A percentile compares a stretch with the other conserved stretches of the same genome.
Conservation (phyloP, 306 rosid species). For the Glycyrrhiza uralensis region DNA sequence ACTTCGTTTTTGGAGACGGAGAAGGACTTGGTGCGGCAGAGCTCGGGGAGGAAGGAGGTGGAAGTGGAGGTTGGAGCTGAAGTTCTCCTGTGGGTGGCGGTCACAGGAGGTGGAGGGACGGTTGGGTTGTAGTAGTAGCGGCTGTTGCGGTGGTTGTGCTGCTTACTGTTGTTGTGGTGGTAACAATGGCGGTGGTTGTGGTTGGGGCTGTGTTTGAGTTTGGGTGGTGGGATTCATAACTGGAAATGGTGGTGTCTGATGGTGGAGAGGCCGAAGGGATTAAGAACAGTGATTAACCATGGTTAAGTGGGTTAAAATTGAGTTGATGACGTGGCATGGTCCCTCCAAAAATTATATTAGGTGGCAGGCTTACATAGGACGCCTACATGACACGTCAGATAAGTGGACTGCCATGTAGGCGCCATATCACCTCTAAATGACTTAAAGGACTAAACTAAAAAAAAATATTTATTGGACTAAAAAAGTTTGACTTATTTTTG, state of each 20-base stretch:
- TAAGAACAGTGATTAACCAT: no score
- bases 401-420: no score
- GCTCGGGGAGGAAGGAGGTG: slow-evolving; percentile 71
- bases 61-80: slow-evolving; percentile 55
- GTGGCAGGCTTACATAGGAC: no score
- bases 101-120: slow-evolving; percentile 80
- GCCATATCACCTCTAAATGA: no score
- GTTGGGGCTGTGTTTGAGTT: slow-evolving; percentile 22
- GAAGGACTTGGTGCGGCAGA: slow-evolving; percentile 91
- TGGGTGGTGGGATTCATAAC: slow-evolving; percentile 81
- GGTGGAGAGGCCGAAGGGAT: no score
- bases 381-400: no score
- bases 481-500: no score
- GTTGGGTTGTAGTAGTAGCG: slow-evolving; percentile 42
- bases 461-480: no score
- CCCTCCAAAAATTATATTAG: no score
- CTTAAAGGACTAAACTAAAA: no score
- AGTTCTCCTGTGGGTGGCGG: slow-evolving; percentile 79
- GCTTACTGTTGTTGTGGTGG: background rate
- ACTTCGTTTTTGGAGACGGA: slow-evolving; percentile 93
- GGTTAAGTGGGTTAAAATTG: no score
- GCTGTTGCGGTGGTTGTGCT: background rate
- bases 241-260: slow-evolving; percentile 34
- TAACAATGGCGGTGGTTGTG: slow-evolving; percentile 44
- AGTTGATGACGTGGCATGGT: no score